Evolutionary conservation across 768 basidiomycete genomes (phyloP).

Genomic region (Lactarius sp.): DNA sequence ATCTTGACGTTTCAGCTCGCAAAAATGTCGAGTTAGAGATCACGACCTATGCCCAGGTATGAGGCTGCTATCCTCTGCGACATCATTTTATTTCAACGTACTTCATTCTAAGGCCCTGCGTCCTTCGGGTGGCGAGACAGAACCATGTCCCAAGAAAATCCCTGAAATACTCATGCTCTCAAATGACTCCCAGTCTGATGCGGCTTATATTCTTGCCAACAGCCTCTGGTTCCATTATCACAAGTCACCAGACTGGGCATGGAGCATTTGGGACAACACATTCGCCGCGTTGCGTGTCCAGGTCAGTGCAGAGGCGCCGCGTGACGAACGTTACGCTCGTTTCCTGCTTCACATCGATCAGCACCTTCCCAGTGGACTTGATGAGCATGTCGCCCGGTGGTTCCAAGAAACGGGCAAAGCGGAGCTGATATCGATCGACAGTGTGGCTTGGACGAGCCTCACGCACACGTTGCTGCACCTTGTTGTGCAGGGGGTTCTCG

Average conservation of each 20-base stretch:
- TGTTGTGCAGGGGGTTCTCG: conserved; percentile 60
- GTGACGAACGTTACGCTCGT: conserved; percentile 59
- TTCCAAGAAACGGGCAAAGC: conserved; percentile 61
- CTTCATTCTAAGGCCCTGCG: conserved; percentile 36
- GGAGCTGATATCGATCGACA: conserved; percentile 53
- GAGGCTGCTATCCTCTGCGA: conserved; percentile 24
- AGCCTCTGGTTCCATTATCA: conserved; percentile 81
- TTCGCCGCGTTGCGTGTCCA: conserved; percentile 70
- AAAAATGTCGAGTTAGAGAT: conserved; percentile 59
- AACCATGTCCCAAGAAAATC: conserved; percentile 36
- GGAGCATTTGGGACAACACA: conserved; percentile 82
- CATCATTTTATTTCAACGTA: neutral
- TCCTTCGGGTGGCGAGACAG: conserved; percentile 35
- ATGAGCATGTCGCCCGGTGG: conserved; percentile 68
- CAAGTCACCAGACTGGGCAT: conserved; percentile 66
- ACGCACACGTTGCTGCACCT: conserved; percentile 59
- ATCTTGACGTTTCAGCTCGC: conserved; percentile 51
- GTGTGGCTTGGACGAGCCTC: conserved; percentile 65
- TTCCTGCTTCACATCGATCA: conserved; percentile 74
- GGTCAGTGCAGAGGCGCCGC: conserved; percentile 41
- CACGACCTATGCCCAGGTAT: conserved; percentile 55
- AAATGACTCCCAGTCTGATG: conserved; percentile 52
- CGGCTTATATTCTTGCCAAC: conserved; percentile 66
- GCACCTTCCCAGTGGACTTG: conserved; percentile 69
- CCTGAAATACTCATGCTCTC: conserved; percentile 68